These are phyloP conservation scores for Nannochloropsis gaditana DNA, from an alignment of 108 stramenopile genomes.

Conservation along the genomic window DNA sequence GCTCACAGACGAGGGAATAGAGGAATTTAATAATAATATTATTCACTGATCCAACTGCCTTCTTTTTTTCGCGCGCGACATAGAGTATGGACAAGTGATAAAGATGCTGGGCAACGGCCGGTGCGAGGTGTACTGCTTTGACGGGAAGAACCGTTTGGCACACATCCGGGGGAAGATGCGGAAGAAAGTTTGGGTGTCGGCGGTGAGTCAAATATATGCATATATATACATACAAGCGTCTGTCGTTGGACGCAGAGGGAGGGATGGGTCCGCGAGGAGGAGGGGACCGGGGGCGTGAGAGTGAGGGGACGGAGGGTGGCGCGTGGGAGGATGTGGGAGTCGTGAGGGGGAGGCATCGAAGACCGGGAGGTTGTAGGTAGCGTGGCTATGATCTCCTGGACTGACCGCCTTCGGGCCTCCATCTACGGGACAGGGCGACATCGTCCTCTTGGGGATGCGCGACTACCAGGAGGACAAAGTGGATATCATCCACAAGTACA, in stretches of 20 bases:
- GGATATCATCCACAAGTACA: constrained; percentile 97
- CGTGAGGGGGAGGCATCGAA: too few species aligned
- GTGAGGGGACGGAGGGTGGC: too few species aligned
- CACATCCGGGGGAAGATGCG: constrained; percentile 99
- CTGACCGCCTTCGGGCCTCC: neutral
- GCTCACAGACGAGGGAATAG: too few species aligned
- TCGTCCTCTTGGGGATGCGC: constrained; percentile 91
- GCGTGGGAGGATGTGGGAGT: too few species aligned
- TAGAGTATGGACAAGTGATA: constrained; percentile 70
- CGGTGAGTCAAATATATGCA: constrained; percentile 41
- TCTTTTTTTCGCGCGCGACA: neutral
- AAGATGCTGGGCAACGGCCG: constrained; percentile 98
- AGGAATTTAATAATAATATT: neutral
- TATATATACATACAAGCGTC: too few species aligned
- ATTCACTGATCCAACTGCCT: neutral
- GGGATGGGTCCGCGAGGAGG: neutral
- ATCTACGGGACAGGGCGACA: constrained; percentile 63
- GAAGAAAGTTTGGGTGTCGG: constrained; percentile 93
- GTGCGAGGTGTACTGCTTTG: constrained; percentile 96
- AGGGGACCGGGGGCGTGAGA: neutral
- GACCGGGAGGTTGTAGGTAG: too few species aligned
- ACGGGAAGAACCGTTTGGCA: constrained; percentile 92
- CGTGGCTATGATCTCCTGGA: neutral
- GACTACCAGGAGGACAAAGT: constrained; percentile 99
- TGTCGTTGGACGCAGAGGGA: neutral